Conservation (phyloP, 176 grass and related monocot species). For the Elaeis guineensis region DNA sequence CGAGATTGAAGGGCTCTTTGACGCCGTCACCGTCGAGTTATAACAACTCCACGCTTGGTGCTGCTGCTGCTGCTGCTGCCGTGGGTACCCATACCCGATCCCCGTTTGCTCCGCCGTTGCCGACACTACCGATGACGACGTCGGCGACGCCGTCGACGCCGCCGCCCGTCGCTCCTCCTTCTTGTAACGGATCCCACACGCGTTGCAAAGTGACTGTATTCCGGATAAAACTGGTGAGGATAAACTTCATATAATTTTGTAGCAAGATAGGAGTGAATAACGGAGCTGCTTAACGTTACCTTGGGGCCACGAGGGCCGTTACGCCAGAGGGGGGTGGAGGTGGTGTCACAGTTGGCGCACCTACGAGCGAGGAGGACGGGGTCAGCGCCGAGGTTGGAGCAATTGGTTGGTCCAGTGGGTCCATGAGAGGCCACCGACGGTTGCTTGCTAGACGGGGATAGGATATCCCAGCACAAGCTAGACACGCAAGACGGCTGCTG, state of each 20-base stretch:
- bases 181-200: conserved; percentile 76
- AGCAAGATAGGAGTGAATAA: no score
- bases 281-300: conserved; percentile 22
- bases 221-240: no score
- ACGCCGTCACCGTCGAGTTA: not conserved
- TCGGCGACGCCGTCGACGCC: conserved; percentile 11
- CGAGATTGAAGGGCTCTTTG: not conserved
- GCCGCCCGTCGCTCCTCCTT: conserved; percentile 61
- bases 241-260: no score
- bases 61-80: not conserved
- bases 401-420: not conserved
- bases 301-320: conserved; percentile 90
- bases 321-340: conserved; percentile 87
- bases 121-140: not conserved
- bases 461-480: conserved; percentile 40
- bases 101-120: not conserved
- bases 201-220: conserved; percentile 60
- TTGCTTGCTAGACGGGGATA: conserved; percentile 8
- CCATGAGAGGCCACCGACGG: not conserved
- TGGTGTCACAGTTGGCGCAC: conserved; percentile 90
- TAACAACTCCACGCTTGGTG: not conserved
- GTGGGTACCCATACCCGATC: conserved; percentile 27
- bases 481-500: not conserved
- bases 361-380: conserved; percentile 36
- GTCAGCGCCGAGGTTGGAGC: conserved; percentile 12